Evolutionary conservation across 768 basidiomycete species (phyloP), one percentile per base, ranked within the genome.

Genomic region (Daedalea quercina): DNA sequence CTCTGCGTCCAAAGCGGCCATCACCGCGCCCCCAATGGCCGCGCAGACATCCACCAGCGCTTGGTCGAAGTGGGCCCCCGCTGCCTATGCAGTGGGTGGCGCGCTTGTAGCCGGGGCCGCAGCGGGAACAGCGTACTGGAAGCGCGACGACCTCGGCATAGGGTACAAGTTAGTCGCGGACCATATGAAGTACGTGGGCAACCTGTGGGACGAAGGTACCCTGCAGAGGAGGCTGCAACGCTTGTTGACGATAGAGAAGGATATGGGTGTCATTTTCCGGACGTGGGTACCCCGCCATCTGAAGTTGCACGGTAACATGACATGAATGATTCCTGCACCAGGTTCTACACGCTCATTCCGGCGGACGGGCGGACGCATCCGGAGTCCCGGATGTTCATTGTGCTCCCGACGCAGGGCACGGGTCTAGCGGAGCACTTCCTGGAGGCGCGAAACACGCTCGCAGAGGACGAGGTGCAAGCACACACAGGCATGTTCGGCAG

Each of bases 401-500:
- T 91, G 34, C 73, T 93, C 2, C 94, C 94, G 2, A 75, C 75
- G 22, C 69, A 71, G 25, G 73, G 79, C 17, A 72, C 73, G 0
- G 57, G 50, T 22, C 67, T 75, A 44, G 72, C 72, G 50, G 56
- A 74, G 4, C 74, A 80, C 63, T 95, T 90, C 63, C 55, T 77
- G 12, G 77, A 84, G 17, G 78, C 82, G 2, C 73, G 72, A 26
- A 96, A 95, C 59, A 76, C 72, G 3, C 64, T 85, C 23, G 87
- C 85, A 0, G 54, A 74, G 22, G 87, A 93, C 62, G 93, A 95
- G 67, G 69, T 94, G 9, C 75, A 85, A 54, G 93, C 90, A 6
- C 94, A 97, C 64, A 89, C 81, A 33, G 84, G 84, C 31, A 95
- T 97, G 87, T 97, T 96, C 69, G 76, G 78, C 53, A 77, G 81